A percentile compares a stretch with the other conserved stretches of the same genome.
Conservation (phyloP, 116 monocot genomes). For the Trichopus zeylanicus region DNA sequence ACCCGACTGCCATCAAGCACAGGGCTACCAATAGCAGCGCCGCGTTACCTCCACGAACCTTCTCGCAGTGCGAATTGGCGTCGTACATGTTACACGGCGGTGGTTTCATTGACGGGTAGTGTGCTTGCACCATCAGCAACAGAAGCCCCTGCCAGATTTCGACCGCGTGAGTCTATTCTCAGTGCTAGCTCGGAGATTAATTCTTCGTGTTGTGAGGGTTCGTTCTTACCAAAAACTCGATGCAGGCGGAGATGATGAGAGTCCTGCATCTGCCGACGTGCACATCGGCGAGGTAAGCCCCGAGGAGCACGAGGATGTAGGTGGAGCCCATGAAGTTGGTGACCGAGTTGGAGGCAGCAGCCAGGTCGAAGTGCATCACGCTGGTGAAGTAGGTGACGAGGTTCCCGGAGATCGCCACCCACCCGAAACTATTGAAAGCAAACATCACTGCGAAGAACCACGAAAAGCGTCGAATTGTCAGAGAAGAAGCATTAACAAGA, state of each 20-base stretch:
- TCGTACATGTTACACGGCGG: neutral
- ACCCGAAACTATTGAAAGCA: neutral
- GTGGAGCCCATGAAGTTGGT: conserved; percentile 3
- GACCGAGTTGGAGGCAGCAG: neutral
- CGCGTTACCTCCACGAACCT: neutral
- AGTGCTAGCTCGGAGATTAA: too few species aligned
- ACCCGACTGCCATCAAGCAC: neutral
- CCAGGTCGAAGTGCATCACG: neutral
- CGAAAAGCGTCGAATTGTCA: neutral
- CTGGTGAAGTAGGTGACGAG: conserved; percentile 3
- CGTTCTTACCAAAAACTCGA: neutral
- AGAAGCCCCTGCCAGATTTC: neutral
- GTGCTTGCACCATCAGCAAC: neutral
- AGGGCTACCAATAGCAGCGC: neutral
- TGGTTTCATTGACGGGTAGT: neutral
- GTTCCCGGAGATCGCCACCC: conserved; percentile 2
- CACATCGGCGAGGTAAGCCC: conserved; percentile 1
- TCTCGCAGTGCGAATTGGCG: neutral
- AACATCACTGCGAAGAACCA: neutral
- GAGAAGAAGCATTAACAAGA: neutral
- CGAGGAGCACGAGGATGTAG: neutral
- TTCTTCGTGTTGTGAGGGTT: neutral
- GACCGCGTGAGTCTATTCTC: too few species aligned
- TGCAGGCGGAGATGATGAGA: neutral
- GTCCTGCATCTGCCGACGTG: conserved; percentile 4